Conservation (phyloP, 129 eudicot genomes). For the Erigeron canadensis region DNA sequence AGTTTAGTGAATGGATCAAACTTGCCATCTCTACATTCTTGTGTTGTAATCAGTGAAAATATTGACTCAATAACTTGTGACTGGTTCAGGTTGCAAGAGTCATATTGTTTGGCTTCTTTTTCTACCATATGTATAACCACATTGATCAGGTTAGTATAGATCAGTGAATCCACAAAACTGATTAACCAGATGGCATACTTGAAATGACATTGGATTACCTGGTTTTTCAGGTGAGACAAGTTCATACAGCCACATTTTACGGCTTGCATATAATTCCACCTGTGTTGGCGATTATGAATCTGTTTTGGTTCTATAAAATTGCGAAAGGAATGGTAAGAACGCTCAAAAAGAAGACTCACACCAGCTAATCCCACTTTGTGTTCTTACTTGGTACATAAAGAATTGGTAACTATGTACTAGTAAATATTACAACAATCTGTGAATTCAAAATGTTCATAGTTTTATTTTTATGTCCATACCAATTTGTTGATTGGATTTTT, state of each 20-base stretch:
- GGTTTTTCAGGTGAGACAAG: constrained; percentile 56
- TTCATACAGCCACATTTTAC: constrained; percentile 56
- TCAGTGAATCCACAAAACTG: neutral
- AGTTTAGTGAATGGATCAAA: no score
- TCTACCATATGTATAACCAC: constrained; percentile 69
- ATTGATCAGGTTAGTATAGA: constrained; percentile 51
- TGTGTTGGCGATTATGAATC: constrained; percentile 57
- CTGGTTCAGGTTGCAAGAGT: constrained; percentile 74
- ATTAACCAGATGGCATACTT: neutral
- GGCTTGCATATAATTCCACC: constrained; percentile 58
- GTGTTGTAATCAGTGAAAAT: neutral
- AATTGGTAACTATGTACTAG: constrained; percentile 34
- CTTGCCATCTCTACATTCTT: no score
- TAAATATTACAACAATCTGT: constrained; percentile 28
- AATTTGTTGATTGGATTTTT: constrained; percentile 6
- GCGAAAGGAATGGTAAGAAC: constrained; percentile 82
- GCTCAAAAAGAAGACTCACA: constrained; percentile 50
- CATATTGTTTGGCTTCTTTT: constrained; percentile 56
- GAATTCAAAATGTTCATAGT: constrained; percentile 29
- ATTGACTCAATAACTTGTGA: constrained; percentile 20
- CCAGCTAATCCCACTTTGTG: constrained; percentile 27
- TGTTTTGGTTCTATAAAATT: constrained; percentile 86
- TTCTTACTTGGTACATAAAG: constrained; percentile 23
- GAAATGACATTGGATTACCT: neutral
- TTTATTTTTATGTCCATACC: constrained; percentile 18